These are phyloP conservation scores for Podospora comata DNA, from an alignment of 495 filamentous ascomycete genomes.

Conservation along the genomic window DNA sequence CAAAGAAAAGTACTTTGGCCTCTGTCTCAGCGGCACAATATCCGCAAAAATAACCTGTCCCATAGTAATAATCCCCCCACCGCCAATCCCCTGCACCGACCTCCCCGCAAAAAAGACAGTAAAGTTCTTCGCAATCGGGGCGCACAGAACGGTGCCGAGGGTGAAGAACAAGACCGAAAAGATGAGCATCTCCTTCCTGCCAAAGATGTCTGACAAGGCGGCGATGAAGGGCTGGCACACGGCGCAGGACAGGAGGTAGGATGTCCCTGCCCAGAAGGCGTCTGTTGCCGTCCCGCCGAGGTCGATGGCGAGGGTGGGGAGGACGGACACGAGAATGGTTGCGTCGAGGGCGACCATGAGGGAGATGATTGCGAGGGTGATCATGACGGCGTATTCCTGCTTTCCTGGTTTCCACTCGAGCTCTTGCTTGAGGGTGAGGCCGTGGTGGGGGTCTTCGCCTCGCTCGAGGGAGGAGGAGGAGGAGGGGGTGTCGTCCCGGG, in stretches of 20 bases:
- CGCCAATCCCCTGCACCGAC: slow-evolving; percentile 77
- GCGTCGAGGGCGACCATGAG: slow-evolving; percentile 55
- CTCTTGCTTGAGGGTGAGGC: slow-evolving; percentile 12
- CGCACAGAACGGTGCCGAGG: slow-evolving; percentile 46
- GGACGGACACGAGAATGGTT: slow-evolving; percentile 49
- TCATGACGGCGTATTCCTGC: slow-evolving; percentile 41
- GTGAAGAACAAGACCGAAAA: slow-evolving; percentile 40
- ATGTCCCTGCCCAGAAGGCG: slow-evolving; percentile 56
- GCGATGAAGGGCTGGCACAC: slow-evolving; percentile 50
- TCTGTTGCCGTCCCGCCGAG: slow-evolving; percentile 45
- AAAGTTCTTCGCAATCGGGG: slow-evolving; percentile 36
- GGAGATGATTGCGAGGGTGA: slow-evolving; percentile 43
- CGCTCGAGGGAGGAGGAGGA: slow-evolving; percentile 16
- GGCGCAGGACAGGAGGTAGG: slow-evolving; percentile 49
- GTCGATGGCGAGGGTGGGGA: slow-evolving; percentile 41
- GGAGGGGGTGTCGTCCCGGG: background rate
- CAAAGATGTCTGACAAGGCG: slow-evolving; percentile 52
- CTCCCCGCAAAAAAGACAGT: slow-evolving; percentile 71
- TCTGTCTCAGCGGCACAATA: slow-evolving; percentile 40
- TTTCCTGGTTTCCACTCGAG: slow-evolving; percentile 37
- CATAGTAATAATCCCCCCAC: slow-evolving; percentile 76
- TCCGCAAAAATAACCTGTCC: slow-evolving; percentile 71
- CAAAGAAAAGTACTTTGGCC: slow-evolving; percentile 39
- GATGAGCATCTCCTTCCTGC: slow-evolving; percentile 47
- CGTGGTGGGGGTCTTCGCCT: slow-evolving; percentile 15